A percentile compares a stretch with the other conserved stretches of the same genome.
Conservation (phyloP, 108 stramenopile genomes). For the Cyclotella atomus region DNA sequence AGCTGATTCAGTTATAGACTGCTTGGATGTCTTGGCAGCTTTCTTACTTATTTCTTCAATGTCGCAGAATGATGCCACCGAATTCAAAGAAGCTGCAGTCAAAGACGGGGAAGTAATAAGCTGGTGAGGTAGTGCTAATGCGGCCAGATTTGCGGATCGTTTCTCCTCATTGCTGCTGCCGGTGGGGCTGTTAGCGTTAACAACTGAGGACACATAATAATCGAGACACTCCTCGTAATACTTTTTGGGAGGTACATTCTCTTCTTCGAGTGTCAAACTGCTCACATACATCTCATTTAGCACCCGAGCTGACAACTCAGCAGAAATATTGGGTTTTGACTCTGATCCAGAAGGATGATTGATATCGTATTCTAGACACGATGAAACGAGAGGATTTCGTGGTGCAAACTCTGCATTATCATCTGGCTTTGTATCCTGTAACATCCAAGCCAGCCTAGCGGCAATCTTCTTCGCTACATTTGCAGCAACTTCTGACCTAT, state of each 20-base stretch:
- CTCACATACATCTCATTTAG: slow-evolving; percentile 73
- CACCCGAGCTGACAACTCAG: slow-evolving; percentile 41
- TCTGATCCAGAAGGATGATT: slow-evolving; percentile 25
- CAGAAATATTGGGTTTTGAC: slow-evolving; percentile 2
- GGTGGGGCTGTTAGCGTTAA: slow-evolving; percentile 67
- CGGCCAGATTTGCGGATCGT: slow-evolving; percentile 56
- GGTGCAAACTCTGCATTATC: slow-evolving; percentile 52
- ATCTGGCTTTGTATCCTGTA: slow-evolving; percentile 53
- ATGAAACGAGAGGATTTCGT: slow-evolving; percentile 73
- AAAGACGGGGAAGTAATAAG: slow-evolving; percentile 57
- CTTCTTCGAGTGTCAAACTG: slow-evolving; percentile 33
- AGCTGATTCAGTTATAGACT: slow-evolving; percentile 77
- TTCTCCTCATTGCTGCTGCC: slow-evolving; percentile 70
- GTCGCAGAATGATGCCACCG: slow-evolving; percentile 78
- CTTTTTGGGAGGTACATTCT: slow-evolving; percentile 3
- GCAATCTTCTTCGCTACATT: slow-evolving; percentile 71
- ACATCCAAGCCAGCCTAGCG: slow-evolving; percentile 78
- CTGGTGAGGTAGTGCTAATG: slow-evolving; percentile 60
- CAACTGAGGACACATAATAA: slow-evolving; percentile 63
- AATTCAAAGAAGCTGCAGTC: slow-evolving; percentile 56
- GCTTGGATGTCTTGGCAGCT: slow-evolving; percentile 66
- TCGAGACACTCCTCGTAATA: slow-evolving; percentile 70
- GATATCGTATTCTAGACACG: slow-evolving; percentile 65
- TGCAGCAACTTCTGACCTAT: slow-evolving; percentile 50
- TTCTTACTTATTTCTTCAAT: slow-evolving; percentile 81